Evolutionary conservation across 768 basidiomycete genomes (phyloP).

Genomic region (Cytidiella melzeri): DNA sequence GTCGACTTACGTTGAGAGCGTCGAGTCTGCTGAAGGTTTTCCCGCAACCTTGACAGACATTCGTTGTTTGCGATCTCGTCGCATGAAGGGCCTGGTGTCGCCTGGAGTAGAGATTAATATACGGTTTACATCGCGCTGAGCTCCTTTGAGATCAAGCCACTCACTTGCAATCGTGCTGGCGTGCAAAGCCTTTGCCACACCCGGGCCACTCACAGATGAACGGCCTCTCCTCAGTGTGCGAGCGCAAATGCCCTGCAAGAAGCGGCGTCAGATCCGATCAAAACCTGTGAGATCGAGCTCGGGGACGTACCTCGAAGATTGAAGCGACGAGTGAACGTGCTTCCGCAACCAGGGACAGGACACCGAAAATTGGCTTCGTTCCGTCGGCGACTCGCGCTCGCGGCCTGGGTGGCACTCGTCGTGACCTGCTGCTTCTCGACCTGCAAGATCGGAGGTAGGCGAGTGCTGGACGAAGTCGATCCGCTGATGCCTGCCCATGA

Average conservation of each 20-base stretch:
- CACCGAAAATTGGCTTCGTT: slow-evolving; percentile 85
- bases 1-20: slow-evolving; percentile 76
- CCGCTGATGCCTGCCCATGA: slow-evolving; percentile 9
- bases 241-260: slow-evolving; percentile 76
- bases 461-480: slow-evolving; percentile 26
- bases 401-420: slow-evolving; percentile 87
- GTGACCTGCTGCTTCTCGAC: slow-evolving; percentile 95
- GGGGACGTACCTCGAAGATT: slow-evolving; percentile 65
- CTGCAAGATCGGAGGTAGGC: slow-evolving; percentile 79
- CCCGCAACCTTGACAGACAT: slow-evolving; percentile 87
- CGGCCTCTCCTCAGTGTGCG: slow-evolving; percentile 92
- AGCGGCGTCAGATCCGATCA: slow-evolving; percentile 4
- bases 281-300: slow-evolving; percentile 2
- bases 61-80: slow-evolving; percentile 66
- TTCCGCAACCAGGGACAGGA: slow-evolving; percentile 33
- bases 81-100: slow-evolving; percentile 89
- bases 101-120: too few relatives aligned
- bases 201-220: slow-evolving; percentile 93
- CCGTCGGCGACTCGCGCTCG: slow-evolving; percentile 81
- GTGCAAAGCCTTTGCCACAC: slow-evolving; percentile 91
- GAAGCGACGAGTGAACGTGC: slow-evolving; percentile 69
- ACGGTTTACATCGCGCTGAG: background rate
- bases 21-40: slow-evolving; percentile 93
- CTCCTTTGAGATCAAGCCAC: slow-evolving; percentile 25
- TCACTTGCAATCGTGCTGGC: slow-evolving; percentile 96